Conservation (phyloP, 805 yeast genomes). For the Cyberlindnera xylosilytica region DNA sequence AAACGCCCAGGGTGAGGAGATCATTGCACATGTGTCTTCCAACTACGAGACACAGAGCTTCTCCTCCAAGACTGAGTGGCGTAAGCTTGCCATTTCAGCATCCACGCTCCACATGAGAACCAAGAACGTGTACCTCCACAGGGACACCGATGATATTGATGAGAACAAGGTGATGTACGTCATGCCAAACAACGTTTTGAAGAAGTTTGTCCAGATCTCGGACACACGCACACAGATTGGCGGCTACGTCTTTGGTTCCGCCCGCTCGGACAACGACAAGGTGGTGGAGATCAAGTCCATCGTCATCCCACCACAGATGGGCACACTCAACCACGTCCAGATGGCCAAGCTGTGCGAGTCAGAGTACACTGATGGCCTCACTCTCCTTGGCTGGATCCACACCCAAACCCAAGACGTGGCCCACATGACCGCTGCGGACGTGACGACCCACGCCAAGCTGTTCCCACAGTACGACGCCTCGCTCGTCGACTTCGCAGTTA, state of each 20-base stretch:
- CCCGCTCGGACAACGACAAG: constrained; percentile 66
- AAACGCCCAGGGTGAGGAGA: constrained; percentile 95
- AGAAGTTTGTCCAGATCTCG: constrained; percentile 73
- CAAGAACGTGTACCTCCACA: constrained; percentile 68
- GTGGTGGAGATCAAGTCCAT: constrained; percentile 77
- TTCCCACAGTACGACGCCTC: constrained; percentile 34
- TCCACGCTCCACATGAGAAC: constrained; percentile 69
- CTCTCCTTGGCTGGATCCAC: constrained; percentile 93
- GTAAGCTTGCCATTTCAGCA: constrained; percentile 78
- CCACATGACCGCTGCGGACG: constrained; percentile 66
- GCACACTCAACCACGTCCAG: constrained; percentile 55
- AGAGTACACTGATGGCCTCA: constrained; percentile 50
- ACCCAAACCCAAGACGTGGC: constrained; percentile 69
- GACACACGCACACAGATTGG: constrained; percentile 83
- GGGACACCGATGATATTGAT: constrained; percentile 52
- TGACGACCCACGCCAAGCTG: constrained; percentile 50
- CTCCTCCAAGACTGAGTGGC: constrained; percentile 86
- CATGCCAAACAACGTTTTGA: constrained; percentile 77
- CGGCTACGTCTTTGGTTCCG: constrained; percentile 74
- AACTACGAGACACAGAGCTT: constrained; percentile 83
- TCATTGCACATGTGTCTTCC: constrained; percentile 88
- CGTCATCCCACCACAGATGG: constrained; percentile 85
- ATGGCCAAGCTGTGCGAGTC: constrained; percentile 40
- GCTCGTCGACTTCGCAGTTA: constrained; percentile 58
- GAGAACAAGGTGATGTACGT: constrained; percentile 62